Conservation (phyloP, 192 early-diverging fungal species). For the Entomortierella beljakovae region DNA sequence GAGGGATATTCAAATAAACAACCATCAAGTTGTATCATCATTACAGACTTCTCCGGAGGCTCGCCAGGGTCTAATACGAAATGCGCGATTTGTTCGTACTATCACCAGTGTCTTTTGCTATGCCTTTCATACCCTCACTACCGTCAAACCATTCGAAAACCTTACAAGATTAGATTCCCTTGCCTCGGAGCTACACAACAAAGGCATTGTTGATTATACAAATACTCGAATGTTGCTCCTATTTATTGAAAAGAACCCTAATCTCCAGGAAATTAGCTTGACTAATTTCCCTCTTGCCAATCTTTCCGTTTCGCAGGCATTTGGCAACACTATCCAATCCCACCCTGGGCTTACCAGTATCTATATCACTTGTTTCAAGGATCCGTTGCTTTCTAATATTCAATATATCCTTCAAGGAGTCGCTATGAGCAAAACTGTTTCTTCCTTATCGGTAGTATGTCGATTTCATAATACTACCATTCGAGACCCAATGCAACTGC, state of each 20-base stretch:
- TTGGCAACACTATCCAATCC: background rate
- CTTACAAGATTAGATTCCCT: constrained; percentile 1
- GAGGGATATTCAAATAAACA: background rate
- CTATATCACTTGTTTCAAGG: constrained; percentile 10
- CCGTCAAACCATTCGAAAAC: background rate
- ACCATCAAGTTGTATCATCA: background rate
- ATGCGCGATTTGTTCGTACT: constrained; percentile 3
- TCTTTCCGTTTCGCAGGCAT: background rate
- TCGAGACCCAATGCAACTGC: background rate
- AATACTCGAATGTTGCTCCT: constrained; percentile 15
- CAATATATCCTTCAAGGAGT: constrained; percentile 18
- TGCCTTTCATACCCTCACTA: constrained; percentile 5
- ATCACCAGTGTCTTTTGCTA: constrained; percentile 17
- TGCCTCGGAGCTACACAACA: constrained; percentile 22
- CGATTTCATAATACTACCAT: background rate
- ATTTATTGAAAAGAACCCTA: constrained; percentile 14
- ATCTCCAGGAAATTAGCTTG: constrained; percentile 8
- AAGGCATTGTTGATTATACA: constrained; percentile 25
- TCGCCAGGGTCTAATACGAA: constrained; percentile 14
- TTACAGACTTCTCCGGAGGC: background rate
- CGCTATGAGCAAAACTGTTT: background rate
- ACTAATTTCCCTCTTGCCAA: constrained; percentile 6
- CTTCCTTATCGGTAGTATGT: constrained; percentile 13
- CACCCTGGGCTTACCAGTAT: constrained; percentile 5
- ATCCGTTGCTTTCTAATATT: background rate